Evolutionary conservation across 192 early-diverging fungal genomes (phyloP).

Genomic region (Coemansia sp.): DNA sequence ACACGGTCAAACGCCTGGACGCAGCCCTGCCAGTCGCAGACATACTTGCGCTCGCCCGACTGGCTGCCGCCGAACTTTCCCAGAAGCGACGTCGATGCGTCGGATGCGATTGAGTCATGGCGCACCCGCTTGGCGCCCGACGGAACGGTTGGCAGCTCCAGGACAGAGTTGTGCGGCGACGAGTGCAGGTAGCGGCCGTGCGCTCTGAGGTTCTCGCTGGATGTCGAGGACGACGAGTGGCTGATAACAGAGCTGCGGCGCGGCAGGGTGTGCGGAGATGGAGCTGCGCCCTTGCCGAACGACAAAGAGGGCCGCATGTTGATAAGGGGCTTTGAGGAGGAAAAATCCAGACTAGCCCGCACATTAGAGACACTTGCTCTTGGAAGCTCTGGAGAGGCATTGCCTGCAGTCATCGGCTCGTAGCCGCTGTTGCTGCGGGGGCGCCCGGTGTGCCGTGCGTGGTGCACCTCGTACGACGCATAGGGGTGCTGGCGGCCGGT

Average conservation of each 20-base stretch:
- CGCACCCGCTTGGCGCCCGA: constrained; percentile 9
- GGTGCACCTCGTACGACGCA: neutral
- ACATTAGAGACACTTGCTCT: neutral
- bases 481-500: neutral
- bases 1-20: constrained; percentile 69
- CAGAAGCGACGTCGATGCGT: constrained; percentile 12
- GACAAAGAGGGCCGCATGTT: neutral
- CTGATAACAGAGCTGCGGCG: constrained; percentile 20
- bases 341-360: neutral
- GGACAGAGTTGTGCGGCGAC: neutral
- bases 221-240: constrained; percentile 4
- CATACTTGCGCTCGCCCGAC: constrained; percentile 43
- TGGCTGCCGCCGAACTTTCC: constrained; percentile 15
- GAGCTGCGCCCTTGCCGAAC: neutral
- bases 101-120: constrained; percentile 28
- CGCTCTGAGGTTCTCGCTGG: constrained; percentile 10
- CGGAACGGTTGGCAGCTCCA: neutral
- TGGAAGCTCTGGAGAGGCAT: neutral
- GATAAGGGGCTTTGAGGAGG: neutral
- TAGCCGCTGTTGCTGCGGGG: constrained; percentile 8
- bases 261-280: constrained; percentile 1
- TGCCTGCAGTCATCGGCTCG: neutral
- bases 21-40: constrained; percentile 51
- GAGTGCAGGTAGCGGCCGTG: neutral
- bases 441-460: neutral